Percentiles rank a stretch among this genome's conserved stretches.
phyloP scores from a whole-genome alignment of 2,329 filamentous ascomycete species.

The Pseudofabraea citricarpa region DNA sequence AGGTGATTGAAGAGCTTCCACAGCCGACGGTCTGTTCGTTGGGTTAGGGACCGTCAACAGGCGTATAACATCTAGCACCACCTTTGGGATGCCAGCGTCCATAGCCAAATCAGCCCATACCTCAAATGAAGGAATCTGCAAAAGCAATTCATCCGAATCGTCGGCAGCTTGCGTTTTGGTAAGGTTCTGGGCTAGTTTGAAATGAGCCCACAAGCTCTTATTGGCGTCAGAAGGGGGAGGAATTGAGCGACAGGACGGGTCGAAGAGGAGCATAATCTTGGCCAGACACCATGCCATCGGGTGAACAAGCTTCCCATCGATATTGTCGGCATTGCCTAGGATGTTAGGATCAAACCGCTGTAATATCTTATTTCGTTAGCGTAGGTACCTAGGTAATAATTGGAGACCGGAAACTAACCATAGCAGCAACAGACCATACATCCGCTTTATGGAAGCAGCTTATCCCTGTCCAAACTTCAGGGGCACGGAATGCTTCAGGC shows the following conservation, averaged over 20 bases:
- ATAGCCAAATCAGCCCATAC: slow-evolving; percentile 11
- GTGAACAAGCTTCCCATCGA: slow-evolving; percentile 9
- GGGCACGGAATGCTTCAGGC: slow-evolving; percentile 7
- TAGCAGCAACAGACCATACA: slow-evolving; percentile 13
- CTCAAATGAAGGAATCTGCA: slow-evolving; percentile 13
- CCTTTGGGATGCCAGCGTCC: slow-evolving; percentile 10
- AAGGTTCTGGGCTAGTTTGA: slow-evolving; percentile 12
- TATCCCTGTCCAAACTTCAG: slow-evolving; percentile 11
- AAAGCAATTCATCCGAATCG: slow-evolving; percentile 10
- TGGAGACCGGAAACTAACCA: slow-evolving; percentile 10
- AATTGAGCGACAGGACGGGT: slow-evolving; percentile 9
- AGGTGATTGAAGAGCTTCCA: slow-evolving; percentile 11
- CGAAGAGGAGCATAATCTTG: slow-evolving; percentile 11
- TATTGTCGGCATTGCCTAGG: slow-evolving; percentile 10
- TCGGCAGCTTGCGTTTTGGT: slow-evolving; percentile 8
- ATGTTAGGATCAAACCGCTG: slow-evolving; percentile 10
- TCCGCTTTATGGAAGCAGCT: slow-evolving; percentile 12
- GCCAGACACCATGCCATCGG: slow-evolving; percentile 11
- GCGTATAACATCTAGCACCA: slow-evolving; percentile 12
- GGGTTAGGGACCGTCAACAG: slow-evolving; percentile 9
- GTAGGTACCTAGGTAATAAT: slow-evolving; percentile 8
- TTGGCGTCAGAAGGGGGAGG: slow-evolving; percentile 11
- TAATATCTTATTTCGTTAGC: slow-evolving; percentile 10
- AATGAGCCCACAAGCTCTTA: slow-evolving; percentile 9
- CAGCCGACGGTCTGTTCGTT: slow-evolving; percentile 11